A percentile compares a stretch with the other conserved stretches of the same genome.
phyloP scores from a whole-genome alignment of 1,139 yeast species.

The Arxiozyma bovina region DNA sequence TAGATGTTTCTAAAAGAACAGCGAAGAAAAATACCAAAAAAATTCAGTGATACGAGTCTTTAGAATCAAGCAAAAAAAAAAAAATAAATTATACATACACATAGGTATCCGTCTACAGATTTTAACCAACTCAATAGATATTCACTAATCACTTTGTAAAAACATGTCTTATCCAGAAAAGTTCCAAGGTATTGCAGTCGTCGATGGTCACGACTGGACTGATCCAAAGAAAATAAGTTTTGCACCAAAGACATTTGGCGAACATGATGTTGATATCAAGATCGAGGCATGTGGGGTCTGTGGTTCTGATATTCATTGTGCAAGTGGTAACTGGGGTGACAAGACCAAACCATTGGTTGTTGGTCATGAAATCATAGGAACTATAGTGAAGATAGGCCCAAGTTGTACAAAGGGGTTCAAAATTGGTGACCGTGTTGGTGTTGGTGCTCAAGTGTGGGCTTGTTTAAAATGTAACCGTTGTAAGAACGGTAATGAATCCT shows the following conservation, averaged over 20 bases:
- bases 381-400: slow-evolving; percentile 38
- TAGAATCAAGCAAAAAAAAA: too few relatives aligned
- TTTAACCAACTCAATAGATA: too few relatives aligned
- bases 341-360: slow-evolving; percentile 34
- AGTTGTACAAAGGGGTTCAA: slow-evolving; percentile 34
- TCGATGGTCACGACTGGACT: slow-evolving; percentile 37
- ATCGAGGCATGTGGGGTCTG: slow-evolving; percentile 46
- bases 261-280: slow-evolving; percentile 33
- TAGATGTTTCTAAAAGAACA: too few relatives aligned
- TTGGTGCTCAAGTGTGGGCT: slow-evolving; percentile 42
- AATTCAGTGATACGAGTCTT: too few relatives aligned
- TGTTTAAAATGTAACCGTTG: slow-evolving; percentile 42
- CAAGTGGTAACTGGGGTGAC: slow-evolving; percentile 34
- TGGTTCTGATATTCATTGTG: slow-evolving; percentile 43
- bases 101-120: too few relatives aligned
- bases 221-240: slow-evolving; percentile 34
- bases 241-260: slow-evolving; percentile 30
- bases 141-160: too few relatives aligned
- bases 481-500: slow-evolving; percentile 36
- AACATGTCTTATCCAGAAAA: slow-evolving; percentile 31
- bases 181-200: slow-evolving; percentile 40
- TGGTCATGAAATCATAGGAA: slow-evolving; percentile 45
- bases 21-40: too few relatives aligned
- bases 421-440: slow-evolving; percentile 44
- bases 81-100: too few relatives aligned